phyloP scores from a whole-genome alignment of 2,329 filamentous ascomycete species.

The Xenosphaeropsis pyriputrescens region DNA sequence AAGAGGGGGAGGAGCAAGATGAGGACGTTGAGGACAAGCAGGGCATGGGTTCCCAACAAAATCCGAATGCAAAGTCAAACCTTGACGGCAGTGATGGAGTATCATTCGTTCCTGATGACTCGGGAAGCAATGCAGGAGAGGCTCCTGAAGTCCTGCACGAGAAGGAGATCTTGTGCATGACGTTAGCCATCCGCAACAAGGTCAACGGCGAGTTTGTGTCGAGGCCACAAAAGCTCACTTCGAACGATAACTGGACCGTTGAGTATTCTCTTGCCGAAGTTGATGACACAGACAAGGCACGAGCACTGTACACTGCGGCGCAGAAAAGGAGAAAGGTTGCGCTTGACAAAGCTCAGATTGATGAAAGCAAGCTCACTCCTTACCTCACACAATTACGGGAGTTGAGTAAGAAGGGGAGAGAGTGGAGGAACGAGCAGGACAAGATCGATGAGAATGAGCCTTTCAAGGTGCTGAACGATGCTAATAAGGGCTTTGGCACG shows the following conservation, averaged over 20 bases:
- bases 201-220: slow-evolving; percentile 50
- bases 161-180: slow-evolving; percentile 30
- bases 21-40: slow-evolving; percentile 1
- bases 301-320: slow-evolving; percentile 37
- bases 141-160: slow-evolving; percentile 1
- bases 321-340: slow-evolving; percentile 37
- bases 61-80: background rate
- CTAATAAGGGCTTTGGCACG: background rate
- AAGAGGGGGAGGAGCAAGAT: slow-evolving; percentile 12
- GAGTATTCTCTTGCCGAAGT: slow-evolving; percentile 65
- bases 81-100: background rate
- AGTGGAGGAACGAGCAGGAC: slow-evolving; percentile 40
- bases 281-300: slow-evolving; percentile 21
- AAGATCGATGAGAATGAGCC: slow-evolving; percentile 30
- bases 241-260: slow-evolving; percentile 48
- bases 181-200: slow-evolving; percentile 56
- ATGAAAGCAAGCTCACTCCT: slow-evolving; percentile 7
- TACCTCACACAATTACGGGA: slow-evolving; percentile 21
- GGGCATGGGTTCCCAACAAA: background rate
- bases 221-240: slow-evolving; percentile 37
- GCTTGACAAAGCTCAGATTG: slow-evolving; percentile 19
- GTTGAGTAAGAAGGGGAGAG: slow-evolving; percentile 38
- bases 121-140: slow-evolving; percentile 1
- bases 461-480: slow-evolving; percentile 29
- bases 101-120: background rate